Base-by-base conservation (phyloP, 139 green algal species). In the Medakamo hakoo region DNA sequence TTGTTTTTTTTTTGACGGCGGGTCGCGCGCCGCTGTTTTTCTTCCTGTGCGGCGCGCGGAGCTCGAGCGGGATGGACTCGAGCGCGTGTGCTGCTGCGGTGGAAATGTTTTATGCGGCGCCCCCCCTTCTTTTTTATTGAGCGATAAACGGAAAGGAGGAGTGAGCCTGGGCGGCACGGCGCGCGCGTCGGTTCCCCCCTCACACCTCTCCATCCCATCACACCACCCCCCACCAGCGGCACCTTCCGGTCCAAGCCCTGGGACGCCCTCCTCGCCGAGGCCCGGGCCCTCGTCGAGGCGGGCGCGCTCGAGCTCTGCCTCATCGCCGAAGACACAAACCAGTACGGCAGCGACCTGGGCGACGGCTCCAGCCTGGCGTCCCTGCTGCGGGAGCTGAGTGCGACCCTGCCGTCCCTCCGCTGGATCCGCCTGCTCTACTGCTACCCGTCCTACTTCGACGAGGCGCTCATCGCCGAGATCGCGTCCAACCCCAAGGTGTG, bases 391-490 rank as follows among this genome's bases (percentile, higher is more conserved):
- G 82, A 85, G 70, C 78, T 96, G 60, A n/a, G n/a, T n/a, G 70
- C 66, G 20, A 72, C 78, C 56, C 63, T 95, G 14, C 72, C 86
- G 49, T 81, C 78, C 3, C 62, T 94, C 40, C 62, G 72, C 20
- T 96, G 87, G 87, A 88, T 96, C 60, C 73, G 88, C 23, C 80
- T 96, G 31, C 77, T 95, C 30, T 95, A 95, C 66, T 68, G 65
- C 57, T 96, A 96, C 68, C 88, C 88, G 27, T 85, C 69, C 22
- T 87, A 87, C 52, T 87, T 89, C 63, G 69, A 66, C 29, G 80
- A 87, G 27, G 80, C 86, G 55, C 76, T 95, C 1, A 85, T 96
- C 21, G 73, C 88, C 5, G 87, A 93, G 61, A 94, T 96, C 57
- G 86, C 87, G 23, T 77, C 28, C 60, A 91, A 91, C 66, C 74